Evolutionary conservation across 2,329 filamentous ascomycete species (phyloP), one percentile per base, ranked within the genome.

Genomic region (Phyllosticta citrichinensis): DNA sequence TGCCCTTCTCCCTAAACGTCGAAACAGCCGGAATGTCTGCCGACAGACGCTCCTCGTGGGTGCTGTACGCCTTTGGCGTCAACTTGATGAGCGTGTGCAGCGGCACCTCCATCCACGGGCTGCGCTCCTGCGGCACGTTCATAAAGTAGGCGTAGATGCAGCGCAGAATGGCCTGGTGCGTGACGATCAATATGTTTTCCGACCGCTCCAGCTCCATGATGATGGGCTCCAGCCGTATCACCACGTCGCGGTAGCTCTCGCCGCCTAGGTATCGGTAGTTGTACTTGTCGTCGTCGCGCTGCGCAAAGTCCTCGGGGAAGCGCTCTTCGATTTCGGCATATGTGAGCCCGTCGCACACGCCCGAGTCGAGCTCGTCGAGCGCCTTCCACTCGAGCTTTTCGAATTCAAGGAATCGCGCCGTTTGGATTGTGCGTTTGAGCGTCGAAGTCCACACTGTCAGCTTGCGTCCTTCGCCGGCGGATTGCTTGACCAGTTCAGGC

Each of bases 61-160:
- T 99, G 56, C 89, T 89, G 73, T 99, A 99, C 8, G 94, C 94
- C 63, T 90, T 86, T 2, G 94, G 94, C 5, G 94, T 97, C 57
- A 99, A 81, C 77, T 97, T 97, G 77, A 99, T 97, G 55, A 99
- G 81, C 9, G 91, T 96, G 74, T 99, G 94, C 63, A 99, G 81
- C 6, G 94, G 94, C 9, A 99, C 94, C 70, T 97, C 93, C 89
- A 97, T 96, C 94, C 94, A 99, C 0, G 94, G 94, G 66, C 89
- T 94, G 75, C 90, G 84, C 68, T 92, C 86, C 75, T 97, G 94
- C 60, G 91, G 87, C 69, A 94, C 91, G 70, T 97, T 96, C 88
- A 97, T 96, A 74, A 97, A 99, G 75, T 99, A 99, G 30, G 94
- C 91, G 71, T 97, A 99, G 69, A 99, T 96, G 79, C 94, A 99